Conservation (phyloP, 495 filamentous ascomycete species). For the Aspergillus egyptiacus region DNA sequence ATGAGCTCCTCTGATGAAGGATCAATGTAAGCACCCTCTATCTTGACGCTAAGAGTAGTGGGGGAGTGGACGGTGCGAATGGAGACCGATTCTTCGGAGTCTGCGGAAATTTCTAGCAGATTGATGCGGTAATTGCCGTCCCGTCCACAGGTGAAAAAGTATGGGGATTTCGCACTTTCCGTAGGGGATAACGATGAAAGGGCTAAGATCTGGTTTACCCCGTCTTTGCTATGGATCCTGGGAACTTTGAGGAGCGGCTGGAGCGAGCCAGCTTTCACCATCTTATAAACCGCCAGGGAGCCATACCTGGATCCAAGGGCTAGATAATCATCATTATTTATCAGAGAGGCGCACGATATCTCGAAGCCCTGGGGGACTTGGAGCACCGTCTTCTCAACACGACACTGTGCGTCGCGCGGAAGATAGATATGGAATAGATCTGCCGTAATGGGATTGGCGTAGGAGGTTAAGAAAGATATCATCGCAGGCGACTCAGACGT, state of each 20-base stretch:
- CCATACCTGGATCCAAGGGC: conserved; percentile 66
- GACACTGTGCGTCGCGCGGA: conserved; percentile 13
- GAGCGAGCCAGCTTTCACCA: conserved; percentile 17
- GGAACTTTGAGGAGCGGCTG: conserved; percentile 22
- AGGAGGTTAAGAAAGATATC: conserved; percentile 29
- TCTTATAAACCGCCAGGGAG: conserved; percentile 48
- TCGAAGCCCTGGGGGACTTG: conserved; percentile 31
- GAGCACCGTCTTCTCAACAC: conserved; percentile 20
- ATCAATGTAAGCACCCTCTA: conserved; percentile 62
- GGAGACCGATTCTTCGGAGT: conserved; percentile 9
- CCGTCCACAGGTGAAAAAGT: conserved; percentile 60
- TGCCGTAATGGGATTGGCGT: conserved; percentile 23
- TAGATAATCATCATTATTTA: conserved; percentile 40
- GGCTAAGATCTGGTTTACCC: conserved; percentile 58
- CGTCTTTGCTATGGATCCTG: conserved; percentile 54
- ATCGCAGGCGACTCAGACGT: conserved; percentile 5
- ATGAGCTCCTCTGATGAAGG: conserved; percentile 45
- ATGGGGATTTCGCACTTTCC: conserved; percentile 14
- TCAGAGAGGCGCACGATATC: conserved; percentile 33
- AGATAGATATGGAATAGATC: conserved; percentile 27
- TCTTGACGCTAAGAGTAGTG: conserved; percentile 59
- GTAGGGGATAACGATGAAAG: conserved; percentile 20
- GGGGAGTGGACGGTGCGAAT: conserved; percentile 45
- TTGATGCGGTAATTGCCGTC: conserved; percentile 68
- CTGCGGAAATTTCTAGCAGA: conserved; percentile 12